Conservation (phyloP, 2,329 filamentous ascomycete genomes). For the Neofusicoccum sp. region DNA sequence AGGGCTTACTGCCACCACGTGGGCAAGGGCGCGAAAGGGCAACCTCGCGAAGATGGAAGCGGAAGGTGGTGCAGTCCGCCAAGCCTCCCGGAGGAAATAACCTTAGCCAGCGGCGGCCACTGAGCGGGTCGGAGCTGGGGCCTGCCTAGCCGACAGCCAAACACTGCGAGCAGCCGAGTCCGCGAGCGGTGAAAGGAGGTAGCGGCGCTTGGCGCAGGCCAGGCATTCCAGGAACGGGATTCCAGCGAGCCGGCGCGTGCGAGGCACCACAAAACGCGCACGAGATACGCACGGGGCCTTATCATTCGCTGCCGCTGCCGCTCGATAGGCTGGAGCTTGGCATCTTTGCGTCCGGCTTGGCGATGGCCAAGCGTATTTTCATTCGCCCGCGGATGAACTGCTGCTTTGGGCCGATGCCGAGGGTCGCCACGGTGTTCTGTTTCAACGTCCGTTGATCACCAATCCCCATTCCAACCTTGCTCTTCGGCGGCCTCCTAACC, state of each 20-base stretch:
- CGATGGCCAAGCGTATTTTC: not conserved
- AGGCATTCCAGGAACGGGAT: constrained; percentile 4
- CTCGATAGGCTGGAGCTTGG: constrained; percentile 12
- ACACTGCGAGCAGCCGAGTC: not conserved
- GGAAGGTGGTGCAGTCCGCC: constrained; percentile 20
- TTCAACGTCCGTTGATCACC: not conserved
- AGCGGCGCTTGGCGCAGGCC: constrained; percentile 1
- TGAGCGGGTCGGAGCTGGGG: constrained; percentile 4
- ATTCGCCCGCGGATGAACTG: constrained; percentile 5
- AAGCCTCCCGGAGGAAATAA: constrained; percentile 11
- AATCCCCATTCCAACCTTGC: not conserved
- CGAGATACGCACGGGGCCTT: constrained; percentile 18
- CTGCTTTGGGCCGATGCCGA: not conserved
- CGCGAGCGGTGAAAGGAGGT: not conserved
- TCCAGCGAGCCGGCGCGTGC: not conserved
- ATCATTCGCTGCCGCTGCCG: constrained; percentile 13
- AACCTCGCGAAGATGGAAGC: constrained; percentile 18
- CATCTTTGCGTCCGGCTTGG: constrained; percentile 8
- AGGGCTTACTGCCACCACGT: constrained; percentile 5
- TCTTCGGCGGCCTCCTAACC: constrained; percentile 14
- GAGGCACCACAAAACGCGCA: constrained; percentile 5
- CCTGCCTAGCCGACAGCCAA: not conserved
- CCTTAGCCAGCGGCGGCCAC: constrained; percentile 8
- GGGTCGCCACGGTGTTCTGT: constrained; percentile 7
- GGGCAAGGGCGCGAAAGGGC: not conserved